Evolutionary conservation across 768 basidiomycete genomes (phyloP), one percentile per base, ranked within the genome.

Genomic region (Roridomyces roridus): DNA sequence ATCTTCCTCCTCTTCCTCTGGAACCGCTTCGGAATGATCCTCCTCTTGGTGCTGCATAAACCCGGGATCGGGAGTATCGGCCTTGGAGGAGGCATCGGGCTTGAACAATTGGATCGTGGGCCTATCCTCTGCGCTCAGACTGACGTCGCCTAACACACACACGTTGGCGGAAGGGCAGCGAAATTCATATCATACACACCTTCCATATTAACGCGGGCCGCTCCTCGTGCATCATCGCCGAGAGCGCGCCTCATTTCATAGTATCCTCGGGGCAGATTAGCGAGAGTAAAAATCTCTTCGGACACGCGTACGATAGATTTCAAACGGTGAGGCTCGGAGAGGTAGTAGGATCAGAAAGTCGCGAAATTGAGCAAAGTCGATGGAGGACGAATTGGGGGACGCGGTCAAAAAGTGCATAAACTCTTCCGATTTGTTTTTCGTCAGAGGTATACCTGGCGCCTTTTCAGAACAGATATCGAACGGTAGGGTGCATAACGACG

Each of bases 311-410:
- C 78, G 83, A 72, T 91, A 96, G 29, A 97, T 96, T 75, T 98
- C 96, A 47, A 82, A 78, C 4, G 91, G 80, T 1, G 91, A 94
- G 24, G 82, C 85, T 70, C 83, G 87, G 59, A 92, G 85, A 50
- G 96, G 94, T 62, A 96, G 73, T 46, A 96, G 82, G 36, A 96
- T 81, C 55, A 97, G 81, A 71, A 94, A 96, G 74, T 96, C 91
- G 37, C 96, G 81, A 69, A 96, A 97, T 67, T 96, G 89, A 49
- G 80, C 77, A 74, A 96, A 98, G 57, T 80, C 86, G 72, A 96
- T 83, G 14, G 74, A 67, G 71, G 84, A 84, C 10, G 87, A 85
- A 62, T 87, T 80, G 12, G 87, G 82, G 36, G 88, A 85, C n/a
- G 83, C 78, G 8, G 93, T 86, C 56, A 96, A 80, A 67, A 81